Percentiles rank a stretch among this genome's conserved stretches.
phyloP scores from a whole-genome alignment of 257 asterid species.

The Ajuga chamaepitys region DNA sequence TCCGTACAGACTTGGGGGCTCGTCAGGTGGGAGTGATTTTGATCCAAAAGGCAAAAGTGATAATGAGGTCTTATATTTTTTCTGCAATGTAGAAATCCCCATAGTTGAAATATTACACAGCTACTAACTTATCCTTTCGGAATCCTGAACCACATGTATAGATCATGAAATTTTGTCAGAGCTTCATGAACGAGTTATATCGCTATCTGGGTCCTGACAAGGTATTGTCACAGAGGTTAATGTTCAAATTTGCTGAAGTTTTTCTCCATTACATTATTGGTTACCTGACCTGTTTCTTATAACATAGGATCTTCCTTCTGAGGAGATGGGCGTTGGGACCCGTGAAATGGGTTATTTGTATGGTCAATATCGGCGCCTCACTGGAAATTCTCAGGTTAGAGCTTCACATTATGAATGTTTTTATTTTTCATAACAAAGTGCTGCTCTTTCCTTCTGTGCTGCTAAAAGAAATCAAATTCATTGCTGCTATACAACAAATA shows the following conservation, averaged over 20 bases:
- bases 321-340: constrained; percentile 96
- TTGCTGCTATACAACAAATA: background rate
- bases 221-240: constrained; percentile 36
- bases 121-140: constrained; percentile 15
- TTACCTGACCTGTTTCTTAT: constrained; percentile 18
- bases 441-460: background rate
- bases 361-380: constrained; percentile 92
- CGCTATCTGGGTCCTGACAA: constrained; percentile 96
- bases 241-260: constrained; percentile 2
- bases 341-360: constrained; percentile 97
- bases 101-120: constrained; percentile 11
- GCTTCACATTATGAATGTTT: constrained; percentile 1
- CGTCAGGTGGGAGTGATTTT: constrained; percentile 98
- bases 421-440: background rate
- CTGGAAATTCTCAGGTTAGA: constrained; percentile 93
- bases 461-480: background rate
- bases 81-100: constrained; percentile 9
- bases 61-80: constrained; percentile 54
- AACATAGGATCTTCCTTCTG: constrained; percentile 91
- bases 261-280: constrained; percentile 10
- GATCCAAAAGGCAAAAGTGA: constrained; percentile 93
- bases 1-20: constrained; percentile 96
- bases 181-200: constrained; percentile 92
- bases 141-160: constrained; percentile 22
- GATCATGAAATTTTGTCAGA: constrained; percentile 97